These are phyloP conservation scores for Backusella luteola DNA, from an alignment of 192 early-diverging fungal genomes.

Conservation along the genomic window DNA sequence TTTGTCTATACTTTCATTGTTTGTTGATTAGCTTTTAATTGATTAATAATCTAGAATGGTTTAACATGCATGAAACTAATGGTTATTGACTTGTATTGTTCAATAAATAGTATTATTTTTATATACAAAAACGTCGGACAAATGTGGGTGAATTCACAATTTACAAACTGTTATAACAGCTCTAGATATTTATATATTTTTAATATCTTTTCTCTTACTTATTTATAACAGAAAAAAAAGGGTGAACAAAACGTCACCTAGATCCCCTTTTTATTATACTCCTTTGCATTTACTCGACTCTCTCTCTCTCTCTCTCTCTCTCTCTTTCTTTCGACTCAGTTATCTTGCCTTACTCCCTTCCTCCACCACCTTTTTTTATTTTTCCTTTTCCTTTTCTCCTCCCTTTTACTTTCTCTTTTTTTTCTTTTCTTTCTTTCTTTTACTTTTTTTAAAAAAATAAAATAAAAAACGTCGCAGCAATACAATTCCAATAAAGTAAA, in stretches of 20 bases:
- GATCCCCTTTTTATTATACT: not conserved
- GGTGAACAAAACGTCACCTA: not conserved
- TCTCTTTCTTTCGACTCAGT: not conserved
- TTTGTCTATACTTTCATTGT: not conserved
- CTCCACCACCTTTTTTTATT: not conserved
- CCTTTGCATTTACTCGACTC: not conserved
- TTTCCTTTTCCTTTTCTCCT: not conserved
- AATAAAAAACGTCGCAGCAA: not conserved
- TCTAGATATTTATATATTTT: not conserved
- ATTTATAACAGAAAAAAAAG: not conserved
- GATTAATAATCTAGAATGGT: not conserved
- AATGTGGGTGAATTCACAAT: constrained; percentile 4
- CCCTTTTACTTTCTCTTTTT: not conserved
- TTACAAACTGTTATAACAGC: not conserved
- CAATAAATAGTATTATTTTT: not conserved
- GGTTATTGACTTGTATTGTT: not conserved
- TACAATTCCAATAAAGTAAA: not conserved
- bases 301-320: too few species aligned
- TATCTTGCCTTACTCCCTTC: not conserved
- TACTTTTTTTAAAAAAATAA: not conserved
- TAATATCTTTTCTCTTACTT: not conserved
- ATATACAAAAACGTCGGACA: not conserved
- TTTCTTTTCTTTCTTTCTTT: not conserved
- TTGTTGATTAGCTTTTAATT: not conserved
- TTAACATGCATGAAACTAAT: not conserved